Conservation (phyloP, 78 protist genomes). For the Goniomonas avonlea region DNA sequence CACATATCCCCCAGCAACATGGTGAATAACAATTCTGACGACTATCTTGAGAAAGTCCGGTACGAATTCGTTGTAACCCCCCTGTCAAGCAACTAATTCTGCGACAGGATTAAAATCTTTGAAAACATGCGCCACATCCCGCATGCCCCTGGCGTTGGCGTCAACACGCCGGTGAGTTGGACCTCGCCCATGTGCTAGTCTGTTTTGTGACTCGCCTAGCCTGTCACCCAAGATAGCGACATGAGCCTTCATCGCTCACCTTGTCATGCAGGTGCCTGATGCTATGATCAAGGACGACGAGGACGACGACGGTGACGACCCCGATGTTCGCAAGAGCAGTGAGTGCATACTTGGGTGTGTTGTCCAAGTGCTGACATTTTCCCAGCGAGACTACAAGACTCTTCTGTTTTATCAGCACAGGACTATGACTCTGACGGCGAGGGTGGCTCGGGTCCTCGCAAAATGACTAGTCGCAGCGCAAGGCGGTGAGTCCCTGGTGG, state of each 20-base stretch:
- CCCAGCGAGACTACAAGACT: too few relatives aligned
- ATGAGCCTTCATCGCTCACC: not conserved
- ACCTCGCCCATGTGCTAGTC: too few relatives aligned
- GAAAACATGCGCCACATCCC: conserved; percentile 17
- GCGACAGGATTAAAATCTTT: too few relatives aligned
- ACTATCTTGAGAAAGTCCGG: conserved; percentile 60
- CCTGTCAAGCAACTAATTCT: too few relatives aligned
- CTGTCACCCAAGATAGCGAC: not conserved
- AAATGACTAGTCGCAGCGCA: too few relatives aligned
- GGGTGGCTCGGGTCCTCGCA: too few relatives aligned
- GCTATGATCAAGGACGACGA: not conserved
- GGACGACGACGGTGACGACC: conserved; percentile 2
- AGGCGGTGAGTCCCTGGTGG: too few relatives aligned
- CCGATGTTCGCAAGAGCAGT: not conserved
- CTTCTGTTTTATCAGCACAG: too few relatives aligned
- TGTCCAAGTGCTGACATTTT: too few relatives aligned
- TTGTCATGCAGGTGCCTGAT: not conserved
- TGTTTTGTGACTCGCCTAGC: not conserved
- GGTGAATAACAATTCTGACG: conserved; percentile 77
- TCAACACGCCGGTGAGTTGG: not conserved
- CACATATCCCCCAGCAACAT: conserved; percentile 57
- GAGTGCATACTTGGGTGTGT: too few relatives aligned
- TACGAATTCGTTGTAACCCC: not conserved
- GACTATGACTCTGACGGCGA: too few relatives aligned
- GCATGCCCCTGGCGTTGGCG: not conserved